Evolutionary conservation across 2,329 filamentous ascomycete genomes (phyloP).

Genomic region (Tolypocladium paradoxum): DNA sequence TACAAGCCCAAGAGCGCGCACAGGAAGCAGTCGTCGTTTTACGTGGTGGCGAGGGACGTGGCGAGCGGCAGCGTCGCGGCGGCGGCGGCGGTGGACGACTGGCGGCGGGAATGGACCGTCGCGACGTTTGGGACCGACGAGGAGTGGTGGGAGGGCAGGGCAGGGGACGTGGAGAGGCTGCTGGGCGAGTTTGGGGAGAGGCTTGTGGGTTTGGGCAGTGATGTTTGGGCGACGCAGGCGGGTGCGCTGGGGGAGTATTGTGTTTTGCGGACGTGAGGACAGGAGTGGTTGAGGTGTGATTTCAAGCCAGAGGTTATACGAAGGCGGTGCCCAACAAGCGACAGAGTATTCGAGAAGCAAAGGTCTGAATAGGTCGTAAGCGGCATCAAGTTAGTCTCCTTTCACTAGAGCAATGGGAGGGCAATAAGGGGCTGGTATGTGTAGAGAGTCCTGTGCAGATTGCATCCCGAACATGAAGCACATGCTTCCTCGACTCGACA

Average conservation of each 20-base stretch:
- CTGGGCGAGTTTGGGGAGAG: slow-evolving; percentile 23
- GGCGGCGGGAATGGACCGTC: slow-evolving; percentile 28
- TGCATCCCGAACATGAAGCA: too few relatives aligned
- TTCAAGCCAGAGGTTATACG: too few relatives aligned
- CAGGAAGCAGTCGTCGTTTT: slow-evolving; percentile 36
- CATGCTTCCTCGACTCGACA: too few relatives aligned
- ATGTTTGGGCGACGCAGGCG: slow-evolving; percentile 24
- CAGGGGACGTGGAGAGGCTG: slow-evolving; percentile 9
- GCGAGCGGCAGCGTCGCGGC: slow-evolving; percentile 20
- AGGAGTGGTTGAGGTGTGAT: too few relatives aligned
- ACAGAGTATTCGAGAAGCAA: too few relatives aligned
- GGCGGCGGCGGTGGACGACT: slow-evolving; percentile 21
- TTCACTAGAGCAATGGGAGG: too few relatives aligned
- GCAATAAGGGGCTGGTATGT: too few relatives aligned
- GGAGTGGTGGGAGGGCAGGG: slow-evolving; percentile 8
- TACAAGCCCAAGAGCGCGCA: slow-evolving; percentile 36
- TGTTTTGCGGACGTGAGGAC: too few relatives aligned
- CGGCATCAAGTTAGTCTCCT: too few relatives aligned
- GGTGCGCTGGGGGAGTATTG: slow-evolving; percentile 20
- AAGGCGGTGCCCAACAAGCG: too few relatives aligned
- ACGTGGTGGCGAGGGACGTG: slow-evolving; percentile 36
- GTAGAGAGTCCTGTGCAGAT: too few relatives aligned
- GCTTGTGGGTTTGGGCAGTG: slow-evolving; percentile 17
- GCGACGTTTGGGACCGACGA: slow-evolving; percentile 26
- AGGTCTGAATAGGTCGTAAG: too few relatives aligned